Evolutionary conservation across 306 rosid species (phyloP).

Genomic region (Lagenaria siceraria): DNA sequence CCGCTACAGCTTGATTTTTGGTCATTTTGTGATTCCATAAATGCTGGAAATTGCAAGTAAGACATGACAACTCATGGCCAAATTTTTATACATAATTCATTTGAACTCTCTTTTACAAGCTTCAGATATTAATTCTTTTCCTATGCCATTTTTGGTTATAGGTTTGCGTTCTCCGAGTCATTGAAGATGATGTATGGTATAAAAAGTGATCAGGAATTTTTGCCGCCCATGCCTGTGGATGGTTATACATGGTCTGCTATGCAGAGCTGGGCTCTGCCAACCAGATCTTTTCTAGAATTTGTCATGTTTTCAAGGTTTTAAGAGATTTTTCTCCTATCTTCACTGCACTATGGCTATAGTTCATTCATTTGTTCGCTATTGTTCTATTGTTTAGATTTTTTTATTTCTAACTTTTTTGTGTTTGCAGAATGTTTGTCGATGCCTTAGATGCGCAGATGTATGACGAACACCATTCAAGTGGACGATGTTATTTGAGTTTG

Average conservation of each 20-base stretch:
- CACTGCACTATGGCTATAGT: neutral
- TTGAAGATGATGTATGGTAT: constrained; percentile 75
- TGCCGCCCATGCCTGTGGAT: constrained; percentile 80
- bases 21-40: constrained; percentile 82
- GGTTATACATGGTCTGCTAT: constrained; percentile 83
- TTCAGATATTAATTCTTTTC: neutral
- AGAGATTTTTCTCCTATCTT: neutral
- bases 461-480: constrained; percentile 60
- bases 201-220: constrained; percentile 26
- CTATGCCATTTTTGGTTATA: constrained; percentile 11
- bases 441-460: constrained; percentile 73
- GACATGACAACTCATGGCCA: neutral
- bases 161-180: constrained; percentile 74
- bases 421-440: constrained; percentile 84
- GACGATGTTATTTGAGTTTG: constrained; percentile 67
- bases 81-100: neutral
- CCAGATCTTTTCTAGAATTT: constrained; percentile 82
- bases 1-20: constrained; percentile 69
- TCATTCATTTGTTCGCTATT: neutral
- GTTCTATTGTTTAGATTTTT: neutral
- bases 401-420: neutral
- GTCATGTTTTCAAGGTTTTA: constrained; percentile 90
- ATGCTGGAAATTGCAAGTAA: constrained; percentile 98
- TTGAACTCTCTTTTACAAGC: neutral
- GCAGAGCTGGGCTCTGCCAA: constrained; percentile 89